Conservation (phyloP, 2,329 filamentous ascomycete genomes). For the Nannizziopsis barbatae region DNA sequence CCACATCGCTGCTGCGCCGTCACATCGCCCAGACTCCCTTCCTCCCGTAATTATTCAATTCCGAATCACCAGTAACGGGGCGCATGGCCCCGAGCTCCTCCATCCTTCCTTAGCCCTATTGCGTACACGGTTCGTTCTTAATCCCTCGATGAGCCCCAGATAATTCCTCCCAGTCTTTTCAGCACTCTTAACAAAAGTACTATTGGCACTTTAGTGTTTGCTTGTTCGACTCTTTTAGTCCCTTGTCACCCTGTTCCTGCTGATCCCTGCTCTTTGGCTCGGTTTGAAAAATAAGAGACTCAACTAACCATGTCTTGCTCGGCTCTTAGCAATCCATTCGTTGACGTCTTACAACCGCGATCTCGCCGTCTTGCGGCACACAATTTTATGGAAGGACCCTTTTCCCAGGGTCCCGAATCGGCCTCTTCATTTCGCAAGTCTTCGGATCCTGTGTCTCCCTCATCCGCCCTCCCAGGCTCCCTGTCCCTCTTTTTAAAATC, state of each 20-base stretch:
- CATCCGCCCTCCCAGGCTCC: constrained; percentile 23
- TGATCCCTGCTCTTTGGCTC: background rate
- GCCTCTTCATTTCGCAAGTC: constrained; percentile 24
- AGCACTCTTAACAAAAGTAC: background rate
- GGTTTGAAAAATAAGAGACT: background rate
- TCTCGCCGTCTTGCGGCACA: background rate
- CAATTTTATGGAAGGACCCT: constrained; percentile 34
- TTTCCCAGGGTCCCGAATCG: constrained; percentile 33
- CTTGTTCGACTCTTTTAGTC: background rate
- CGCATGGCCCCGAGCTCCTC: background rate
- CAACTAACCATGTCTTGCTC: constrained; percentile 9
- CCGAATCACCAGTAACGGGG: too few relatives aligned
- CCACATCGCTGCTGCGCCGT: constrained; percentile 16
- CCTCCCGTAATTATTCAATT: background rate
- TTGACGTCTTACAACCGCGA: constrained; percentile 4
- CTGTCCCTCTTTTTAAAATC: constrained; percentile 28
- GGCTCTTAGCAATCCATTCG: background rate
- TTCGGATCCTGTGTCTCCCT: constrained; percentile 21
- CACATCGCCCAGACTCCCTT: constrained; percentile 1
- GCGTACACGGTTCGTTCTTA: constrained; percentile 1
- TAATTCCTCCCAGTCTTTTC: background rate
- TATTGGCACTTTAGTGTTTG: background rate
- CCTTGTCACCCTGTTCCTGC: background rate
- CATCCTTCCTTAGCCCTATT: constrained; percentile 4
- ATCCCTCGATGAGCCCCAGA: constrained; percentile 3